Evolutionary conservation across 179 eudicot species (phyloP), one percentile per base, ranked within the genome.

Genomic region (Drosera spatulata): DNA sequence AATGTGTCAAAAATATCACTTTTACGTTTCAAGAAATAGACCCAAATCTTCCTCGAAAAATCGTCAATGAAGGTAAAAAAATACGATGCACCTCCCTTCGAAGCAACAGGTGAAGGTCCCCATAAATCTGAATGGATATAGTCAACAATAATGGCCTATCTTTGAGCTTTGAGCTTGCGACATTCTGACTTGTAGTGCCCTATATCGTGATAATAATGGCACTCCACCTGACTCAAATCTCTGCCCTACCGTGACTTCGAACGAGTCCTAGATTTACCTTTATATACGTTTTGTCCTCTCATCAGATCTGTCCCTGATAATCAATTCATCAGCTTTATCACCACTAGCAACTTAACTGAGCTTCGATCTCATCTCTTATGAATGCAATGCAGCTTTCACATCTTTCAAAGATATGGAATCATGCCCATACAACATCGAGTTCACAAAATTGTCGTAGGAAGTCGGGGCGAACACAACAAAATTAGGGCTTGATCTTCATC

Each of bases 401-500:
- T 4, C 15, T 7, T n/a, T 13, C 6, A n/a, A 11, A 11, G 37
- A 51, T 12, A 2, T 51, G 5, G 4, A n/a, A 38, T 51, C 15
- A n/a, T 1, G 2, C 0, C 7, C 13, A 13, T 14, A 51, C 13
- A 13, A 7, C 33, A 51, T 51, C 13, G 33, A 3, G 5, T 51
- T 37, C 22, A 4, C 4, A 51, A 14, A 11, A 51, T 11, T 4
- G 2, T 13, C 15, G 13, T 12, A 5, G 15, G 14, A 49, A 6
- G 52, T 7, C 5, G 52, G 13, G 5, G 0, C 52, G 14, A 49
- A 49, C 52, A 49, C 52, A 49, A 49, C 14, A 49, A 10, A 7
- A 46, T 46, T 13, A 49, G 12, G 14, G 52, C 12, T 13, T 9
- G 6, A 58, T 58, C 61, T 58, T 58, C 46, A 41, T 58, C 61